phyloP scores from a whole-genome alignment of 1,284 basidiomycete genomes.

The Marasmius tenuissimus region DNA sequence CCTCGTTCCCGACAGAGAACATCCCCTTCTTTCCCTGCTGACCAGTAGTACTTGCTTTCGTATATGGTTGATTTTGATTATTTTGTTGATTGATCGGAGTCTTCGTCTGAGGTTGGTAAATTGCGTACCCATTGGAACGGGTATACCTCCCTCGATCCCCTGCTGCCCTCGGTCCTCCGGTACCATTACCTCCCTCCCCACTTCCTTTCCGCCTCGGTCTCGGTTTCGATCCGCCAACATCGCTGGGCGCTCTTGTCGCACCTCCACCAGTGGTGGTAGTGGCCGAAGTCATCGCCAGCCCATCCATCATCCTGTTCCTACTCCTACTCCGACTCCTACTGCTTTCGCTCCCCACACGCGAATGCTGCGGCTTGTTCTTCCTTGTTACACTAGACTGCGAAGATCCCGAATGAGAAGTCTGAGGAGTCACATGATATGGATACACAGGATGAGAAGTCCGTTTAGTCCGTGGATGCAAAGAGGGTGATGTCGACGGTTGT shows the following conservation, averaged over 20 bases:
- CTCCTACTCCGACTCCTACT: conserved; percentile 17
- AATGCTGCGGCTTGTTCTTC: neutral
- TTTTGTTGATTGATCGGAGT: neutral
- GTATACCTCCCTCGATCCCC: neutral
- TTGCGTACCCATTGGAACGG: neutral
- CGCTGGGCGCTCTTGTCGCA: neutral
- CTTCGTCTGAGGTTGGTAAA: neutral
- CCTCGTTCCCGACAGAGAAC: neutral
- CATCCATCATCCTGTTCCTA: neutral
- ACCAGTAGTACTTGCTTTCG: neutral
- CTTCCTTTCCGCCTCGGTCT: neutral
- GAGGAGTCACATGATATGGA: too few species aligned
- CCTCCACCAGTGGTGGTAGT: neutral
- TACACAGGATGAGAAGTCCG: too few species aligned
- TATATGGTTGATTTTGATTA: neutral
- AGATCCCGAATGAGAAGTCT: neutral
- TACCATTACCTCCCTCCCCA: conserved; percentile 4
- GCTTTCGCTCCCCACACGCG: conserved; percentile 9
- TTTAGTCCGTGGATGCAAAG: too few species aligned
- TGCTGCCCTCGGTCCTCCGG: neutral
- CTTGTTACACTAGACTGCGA: neutral
- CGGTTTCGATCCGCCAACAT: neutral
- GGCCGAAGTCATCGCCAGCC: neutral
- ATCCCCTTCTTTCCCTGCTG: neutral
- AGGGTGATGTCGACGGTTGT: too few species aligned